phyloP scores from a whole-genome alignment of 768 basidiomycete species.

The Tephrocybe sp. region DNA sequence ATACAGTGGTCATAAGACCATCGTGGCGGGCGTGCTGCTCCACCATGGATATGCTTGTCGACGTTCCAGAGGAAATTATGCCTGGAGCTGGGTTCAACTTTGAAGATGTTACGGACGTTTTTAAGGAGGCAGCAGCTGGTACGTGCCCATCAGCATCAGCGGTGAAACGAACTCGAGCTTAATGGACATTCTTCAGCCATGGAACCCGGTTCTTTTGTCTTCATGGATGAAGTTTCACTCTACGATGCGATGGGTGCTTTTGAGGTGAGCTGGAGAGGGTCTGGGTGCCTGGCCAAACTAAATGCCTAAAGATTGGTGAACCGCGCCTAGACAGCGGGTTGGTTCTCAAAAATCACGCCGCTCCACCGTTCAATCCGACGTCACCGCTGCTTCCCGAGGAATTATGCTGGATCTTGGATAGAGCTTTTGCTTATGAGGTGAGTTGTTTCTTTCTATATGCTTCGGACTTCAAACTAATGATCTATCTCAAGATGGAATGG shows the following conservation, averaged over 20 bases:
- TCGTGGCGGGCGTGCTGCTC: neutral
- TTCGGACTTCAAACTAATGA: conserved; percentile 1
- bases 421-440: conserved; percentile 78
- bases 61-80: conserved; percentile 25
- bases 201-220: conserved; percentile 58
- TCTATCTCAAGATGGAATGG: conserved; percentile 72
- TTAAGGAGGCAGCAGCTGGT: conserved; percentile 66
- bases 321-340: conserved; percentile 87
- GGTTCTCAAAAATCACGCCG: conserved; percentile 38
- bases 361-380: conserved; percentile 62
- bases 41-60: conserved; percentile 14
- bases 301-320: conserved; percentile 72
- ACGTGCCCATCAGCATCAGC: conserved; percentile 18
- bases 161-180: neutral
- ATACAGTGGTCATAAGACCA: neutral
- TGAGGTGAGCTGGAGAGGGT: conserved; percentile 51
- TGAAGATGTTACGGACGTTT: conserved; percentile 60
- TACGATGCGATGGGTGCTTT: conserved; percentile 95
- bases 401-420: conserved; percentile 87
- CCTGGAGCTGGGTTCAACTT: conserved; percentile 65
- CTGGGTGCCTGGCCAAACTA: conserved; percentile 1
- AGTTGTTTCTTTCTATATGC: conserved; percentile 17
- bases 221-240: conserved; percentile 70
- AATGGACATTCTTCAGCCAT: conserved; percentile 44
- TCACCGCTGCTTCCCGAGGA: conserved; percentile 71